A percentile compares a stretch with the other conserved stretches of the same genome.
Conservation (phyloP, 306 rosid species). For the Lithocarpus polystachyus region DNA sequence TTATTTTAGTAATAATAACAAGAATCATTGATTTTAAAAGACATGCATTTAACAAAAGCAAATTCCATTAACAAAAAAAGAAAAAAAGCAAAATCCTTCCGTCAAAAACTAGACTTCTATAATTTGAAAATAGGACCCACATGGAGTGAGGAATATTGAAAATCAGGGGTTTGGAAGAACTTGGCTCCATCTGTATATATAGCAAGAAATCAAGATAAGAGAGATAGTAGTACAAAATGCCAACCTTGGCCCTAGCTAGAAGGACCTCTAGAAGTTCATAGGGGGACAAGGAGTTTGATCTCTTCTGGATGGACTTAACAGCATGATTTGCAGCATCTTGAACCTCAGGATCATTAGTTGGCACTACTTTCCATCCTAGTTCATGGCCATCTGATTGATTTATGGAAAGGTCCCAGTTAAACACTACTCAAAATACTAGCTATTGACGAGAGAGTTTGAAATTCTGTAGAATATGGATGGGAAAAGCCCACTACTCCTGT, state of each 20-base stretch:
- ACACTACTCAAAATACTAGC: conserved; percentile 6
- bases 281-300: conserved; percentile 29
- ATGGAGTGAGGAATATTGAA: not conserved
- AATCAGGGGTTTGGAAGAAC: not conserved
- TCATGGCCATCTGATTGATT: conserved; percentile 25
- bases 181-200: not conserved
- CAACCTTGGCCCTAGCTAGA: conserved; percentile 41
- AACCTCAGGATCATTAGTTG: conserved; percentile 30
- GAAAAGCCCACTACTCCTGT: no score
- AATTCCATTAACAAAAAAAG: not conserved
- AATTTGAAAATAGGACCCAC: not conserved
- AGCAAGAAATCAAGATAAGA: conserved; percentile 9
- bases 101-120: not conserved
- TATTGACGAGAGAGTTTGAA: no score
- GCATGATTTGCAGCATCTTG: conserved; percentile 45
- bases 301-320: conserved; percentile 28
- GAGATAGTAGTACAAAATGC: not conserved
- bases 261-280: conserved; percentile 39
- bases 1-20: not conserved
- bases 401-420: not conserved
- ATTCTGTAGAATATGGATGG: no score
- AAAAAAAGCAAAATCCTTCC: no score
- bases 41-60: not conserved
- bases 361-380: conserved; percentile 32
- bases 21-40: not conserved